phyloP scores from a whole-genome alignment of 2,329 filamentous ascomycete genomes.

The Talaromyces sp. region DNA sequence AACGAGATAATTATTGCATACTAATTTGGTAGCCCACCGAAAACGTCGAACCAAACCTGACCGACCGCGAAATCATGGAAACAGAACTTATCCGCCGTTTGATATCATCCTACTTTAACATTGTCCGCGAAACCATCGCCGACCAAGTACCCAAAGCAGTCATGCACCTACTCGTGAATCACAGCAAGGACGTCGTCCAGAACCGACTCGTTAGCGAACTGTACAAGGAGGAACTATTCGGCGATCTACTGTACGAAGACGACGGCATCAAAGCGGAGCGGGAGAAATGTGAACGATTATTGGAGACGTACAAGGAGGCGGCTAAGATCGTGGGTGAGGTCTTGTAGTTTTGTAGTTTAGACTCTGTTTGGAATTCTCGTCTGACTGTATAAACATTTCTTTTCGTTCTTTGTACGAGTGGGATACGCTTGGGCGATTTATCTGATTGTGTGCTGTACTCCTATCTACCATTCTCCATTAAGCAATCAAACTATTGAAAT shows the following conservation, averaged over 20 bases:
- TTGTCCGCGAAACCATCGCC: constrained; percentile 96
- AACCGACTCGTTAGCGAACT: constrained; percentile 93
- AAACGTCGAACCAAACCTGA: constrained; percentile 75
- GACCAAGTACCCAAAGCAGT: constrained; percentile 98
- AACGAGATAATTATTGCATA: neutral
- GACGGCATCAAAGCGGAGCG: constrained; percentile 95
- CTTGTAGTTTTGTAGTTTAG: constrained; percentile 50
- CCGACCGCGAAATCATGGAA: constrained; percentile 93
- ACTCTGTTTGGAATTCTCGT: neutral
- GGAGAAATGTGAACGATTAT: constrained; percentile 95
- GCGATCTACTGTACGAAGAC: constrained; percentile 93
- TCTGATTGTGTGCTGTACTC: constrained; percentile 8
- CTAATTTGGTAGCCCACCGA: constrained; percentile 34
- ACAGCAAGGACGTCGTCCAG: constrained; percentile 96
- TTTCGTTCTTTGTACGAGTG: neutral
- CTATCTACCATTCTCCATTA: constrained; percentile 3
- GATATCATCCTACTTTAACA: constrained; percentile 98
- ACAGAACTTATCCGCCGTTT: constrained; percentile 94
- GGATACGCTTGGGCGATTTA: neutral
- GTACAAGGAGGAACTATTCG: constrained; percentile 87
- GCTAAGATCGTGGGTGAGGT: constrained; percentile 98
- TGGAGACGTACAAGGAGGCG: constrained; percentile 94
- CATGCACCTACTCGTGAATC: constrained; percentile 97
- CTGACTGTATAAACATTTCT: constrained; percentile 1
- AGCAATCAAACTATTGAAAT: neutral